Conservation (phyloP, 495 filamentous ascomycete species). For the Podospora sp. region DNA sequence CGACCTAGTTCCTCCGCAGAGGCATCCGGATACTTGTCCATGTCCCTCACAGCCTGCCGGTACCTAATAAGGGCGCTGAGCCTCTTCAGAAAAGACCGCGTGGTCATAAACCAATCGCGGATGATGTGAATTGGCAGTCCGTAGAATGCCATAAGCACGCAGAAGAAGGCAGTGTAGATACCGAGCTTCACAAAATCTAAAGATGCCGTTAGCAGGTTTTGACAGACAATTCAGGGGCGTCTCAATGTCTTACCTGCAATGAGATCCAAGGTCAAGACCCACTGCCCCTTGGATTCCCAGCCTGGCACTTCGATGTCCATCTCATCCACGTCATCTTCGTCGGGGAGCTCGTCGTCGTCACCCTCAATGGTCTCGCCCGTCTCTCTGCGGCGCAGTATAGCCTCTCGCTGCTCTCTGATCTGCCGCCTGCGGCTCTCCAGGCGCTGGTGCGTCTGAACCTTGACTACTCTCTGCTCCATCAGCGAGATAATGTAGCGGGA, state of each 20-base stretch:
- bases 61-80: conserved; percentile 87
- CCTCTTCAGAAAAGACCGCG: conserved; percentile 84
- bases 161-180: conserved; percentile 90
- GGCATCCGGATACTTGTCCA: conserved; percentile 91
- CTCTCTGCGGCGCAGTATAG: conserved; percentile 65
- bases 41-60: conserved; percentile 83
- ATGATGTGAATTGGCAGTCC: conserved; percentile 96
- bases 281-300: conserved; percentile 95
- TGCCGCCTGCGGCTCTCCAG: conserved; percentile 62
- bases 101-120: conserved; percentile 90
- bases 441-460: conserved; percentile 66
- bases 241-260: conserved; percentile 62
- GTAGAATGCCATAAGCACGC: conserved; percentile 88
- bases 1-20: conserved; percentile 80
- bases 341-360: conserved; percentile 56
- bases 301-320: conserved; percentile 92
- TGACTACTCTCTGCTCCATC: conserved; percentile 72
- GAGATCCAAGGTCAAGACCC: conserved; percentile 87
- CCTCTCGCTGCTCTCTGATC: conserved; percentile 60
- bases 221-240: neutral
- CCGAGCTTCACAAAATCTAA: conserved; percentile 86
- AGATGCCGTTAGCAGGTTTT: neutral
- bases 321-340: conserved; percentile 82
- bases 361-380: conserved; percentile 47
- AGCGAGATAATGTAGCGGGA: conserved; percentile 79